Evolutionary conservation across 2,329 filamentous ascomycete species (phyloP).

Genomic region (Alternaria tenuissima): DNA sequence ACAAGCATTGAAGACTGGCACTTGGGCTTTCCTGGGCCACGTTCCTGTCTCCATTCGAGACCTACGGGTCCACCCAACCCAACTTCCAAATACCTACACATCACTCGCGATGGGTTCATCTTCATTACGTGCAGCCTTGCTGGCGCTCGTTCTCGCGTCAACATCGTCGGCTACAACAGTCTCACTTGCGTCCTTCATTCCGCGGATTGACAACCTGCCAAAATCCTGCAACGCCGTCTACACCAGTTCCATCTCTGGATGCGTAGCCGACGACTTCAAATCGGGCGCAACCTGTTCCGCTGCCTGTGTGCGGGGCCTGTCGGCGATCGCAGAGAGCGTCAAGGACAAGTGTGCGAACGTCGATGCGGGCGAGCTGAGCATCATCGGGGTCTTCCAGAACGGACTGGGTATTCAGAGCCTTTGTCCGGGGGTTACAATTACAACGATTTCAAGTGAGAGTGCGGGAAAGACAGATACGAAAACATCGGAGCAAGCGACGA

Average conservation of each 20-base stretch:
- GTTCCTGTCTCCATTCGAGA: slow-evolving; percentile 10
- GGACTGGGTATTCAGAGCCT: slow-evolving; percentile 51
- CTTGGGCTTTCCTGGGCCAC: slow-evolving; percentile 15
- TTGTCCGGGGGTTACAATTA: slow-evolving; percentile 47
- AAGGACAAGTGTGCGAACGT: slow-evolving; percentile 44
- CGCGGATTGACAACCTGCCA: slow-evolving; percentile 52
- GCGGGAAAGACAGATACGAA: slow-evolving; percentile 12
- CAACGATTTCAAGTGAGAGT: slow-evolving; percentile 24
- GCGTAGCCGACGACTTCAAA: slow-evolving; percentile 52
- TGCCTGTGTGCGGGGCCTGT: slow-evolving; percentile 53
- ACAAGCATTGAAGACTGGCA: slow-evolving; percentile 19
- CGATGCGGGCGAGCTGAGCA: slow-evolving; percentile 49
- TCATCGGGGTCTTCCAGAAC: slow-evolving; percentile 54
- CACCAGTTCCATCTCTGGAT: slow-evolving; percentile 52
- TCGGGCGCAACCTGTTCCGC: slow-evolving; percentile 41
- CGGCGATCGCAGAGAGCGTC: slow-evolving; percentile 46
- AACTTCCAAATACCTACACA: slow-evolving; percentile 16
- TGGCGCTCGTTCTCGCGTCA: slow-evolving; percentile 32
- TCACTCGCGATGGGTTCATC: slow-evolving; percentile 33
- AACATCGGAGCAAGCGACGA: slow-evolving; percentile 18
- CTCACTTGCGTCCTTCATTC: slow-evolving; percentile 56
- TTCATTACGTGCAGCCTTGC: slow-evolving; percentile 26
- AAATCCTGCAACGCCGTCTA: slow-evolving; percentile 53
- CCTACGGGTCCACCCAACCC: slow-evolving; percentile 15
- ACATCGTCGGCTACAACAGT: slow-evolving; percentile 43